Conservation (phyloP, 331 rosid genomes). For the Saraca asoca region DNA sequence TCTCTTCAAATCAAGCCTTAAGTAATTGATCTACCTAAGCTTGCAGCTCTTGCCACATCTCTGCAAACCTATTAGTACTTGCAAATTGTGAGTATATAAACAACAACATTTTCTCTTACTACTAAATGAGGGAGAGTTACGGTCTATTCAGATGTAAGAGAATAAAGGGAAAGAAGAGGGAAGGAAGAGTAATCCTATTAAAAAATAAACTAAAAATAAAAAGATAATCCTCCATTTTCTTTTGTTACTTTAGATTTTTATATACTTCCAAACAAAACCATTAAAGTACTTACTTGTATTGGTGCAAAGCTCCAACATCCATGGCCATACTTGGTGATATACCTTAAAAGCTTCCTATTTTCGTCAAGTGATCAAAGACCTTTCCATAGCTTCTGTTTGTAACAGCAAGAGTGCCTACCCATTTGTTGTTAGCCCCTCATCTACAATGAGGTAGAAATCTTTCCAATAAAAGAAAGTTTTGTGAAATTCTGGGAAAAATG, state of each 20-base stretch:
- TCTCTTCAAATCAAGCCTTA: slow-evolving; percentile 69
- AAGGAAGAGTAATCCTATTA: too few relatives aligned
- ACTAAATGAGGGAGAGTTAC: too few relatives aligned
- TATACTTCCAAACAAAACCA: too few relatives aligned
- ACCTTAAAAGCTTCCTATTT: slow-evolving; percentile 58
- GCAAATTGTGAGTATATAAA: background rate
- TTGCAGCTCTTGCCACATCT: slow-evolving; percentile 69
- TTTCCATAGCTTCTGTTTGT: slow-evolving; percentile 61
- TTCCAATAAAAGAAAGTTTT: slow-evolving; percentile 36
- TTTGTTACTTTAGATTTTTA: too few relatives aligned
- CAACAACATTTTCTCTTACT: background rate
- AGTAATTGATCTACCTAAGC: slow-evolving; percentile 61
- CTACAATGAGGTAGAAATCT: slow-evolving; percentile 33
- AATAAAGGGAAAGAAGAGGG: background rate
- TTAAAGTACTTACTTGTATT: slow-evolving; percentile 56
- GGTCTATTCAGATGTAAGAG: too few relatives aligned
- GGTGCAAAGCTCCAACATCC: slow-evolving; percentile 72
- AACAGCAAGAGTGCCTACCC: slow-evolving; percentile 70
- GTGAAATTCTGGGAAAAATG: slow-evolving; percentile 37
- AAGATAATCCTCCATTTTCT: too few relatives aligned
- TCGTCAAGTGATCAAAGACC: slow-evolving; percentile 69
- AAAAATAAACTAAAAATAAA: too few relatives aligned
- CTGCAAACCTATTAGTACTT: slow-evolving; percentile 50
- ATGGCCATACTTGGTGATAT: slow-evolving; percentile 55
- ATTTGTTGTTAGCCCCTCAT: slow-evolving; percentile 21